Evolutionary conservation across 352 stramenopile genomes (phyloP).

Genomic region (Hyaloperonospora arabidopsidis): DNA sequence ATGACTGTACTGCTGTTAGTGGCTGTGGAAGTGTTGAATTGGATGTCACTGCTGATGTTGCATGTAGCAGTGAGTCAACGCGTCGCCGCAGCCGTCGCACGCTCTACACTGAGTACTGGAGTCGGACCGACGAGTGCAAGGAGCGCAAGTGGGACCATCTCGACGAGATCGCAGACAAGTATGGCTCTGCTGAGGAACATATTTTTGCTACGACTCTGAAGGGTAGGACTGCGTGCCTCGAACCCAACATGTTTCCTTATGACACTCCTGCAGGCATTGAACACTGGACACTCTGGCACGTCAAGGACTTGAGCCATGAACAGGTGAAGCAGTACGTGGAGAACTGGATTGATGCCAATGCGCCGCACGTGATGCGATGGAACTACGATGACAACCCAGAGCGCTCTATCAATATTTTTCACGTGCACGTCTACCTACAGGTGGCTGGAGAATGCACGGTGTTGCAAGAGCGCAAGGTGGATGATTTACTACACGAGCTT

Average conservation of each 20-base stretch:
- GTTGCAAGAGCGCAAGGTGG: constrained; percentile 50
- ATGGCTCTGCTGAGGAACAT: constrained; percentile 68
- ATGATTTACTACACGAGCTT: constrained; percentile 66
- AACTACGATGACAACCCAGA: constrained; percentile 88
- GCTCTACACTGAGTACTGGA: constrained; percentile 87
- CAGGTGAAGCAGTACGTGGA: constrained; percentile 86
- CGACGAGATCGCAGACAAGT: constrained; percentile 72
- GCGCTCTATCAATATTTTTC: constrained; percentile 85
- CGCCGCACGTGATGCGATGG: constrained; percentile 62
- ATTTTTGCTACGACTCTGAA: constrained; percentile 78
- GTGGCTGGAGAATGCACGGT: constrained; percentile 46
- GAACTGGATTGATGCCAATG: constrained; percentile 83
- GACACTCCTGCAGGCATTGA: constrained; percentile 81
- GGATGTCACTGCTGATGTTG: constrained; percentile 44
- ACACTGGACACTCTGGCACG: constrained; percentile 84
- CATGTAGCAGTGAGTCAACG: constrained; percentile 35
- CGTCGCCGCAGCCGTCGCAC: constrained; percentile 47
- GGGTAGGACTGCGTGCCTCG: constrained; percentile 71
- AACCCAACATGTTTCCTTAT: constrained; percentile 89
- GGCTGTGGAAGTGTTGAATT: constrained; percentile 25
- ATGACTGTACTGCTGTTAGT: constrained; percentile 19
- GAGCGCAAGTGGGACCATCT: constrained; percentile 85
- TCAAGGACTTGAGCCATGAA: constrained; percentile 64
- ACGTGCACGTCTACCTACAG: constrained; percentile 87
- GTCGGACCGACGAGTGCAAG: constrained; percentile 80